phyloP scores from a whole-genome alignment of 768 basidiomycete species.

The Epithele typhae region DNA sequence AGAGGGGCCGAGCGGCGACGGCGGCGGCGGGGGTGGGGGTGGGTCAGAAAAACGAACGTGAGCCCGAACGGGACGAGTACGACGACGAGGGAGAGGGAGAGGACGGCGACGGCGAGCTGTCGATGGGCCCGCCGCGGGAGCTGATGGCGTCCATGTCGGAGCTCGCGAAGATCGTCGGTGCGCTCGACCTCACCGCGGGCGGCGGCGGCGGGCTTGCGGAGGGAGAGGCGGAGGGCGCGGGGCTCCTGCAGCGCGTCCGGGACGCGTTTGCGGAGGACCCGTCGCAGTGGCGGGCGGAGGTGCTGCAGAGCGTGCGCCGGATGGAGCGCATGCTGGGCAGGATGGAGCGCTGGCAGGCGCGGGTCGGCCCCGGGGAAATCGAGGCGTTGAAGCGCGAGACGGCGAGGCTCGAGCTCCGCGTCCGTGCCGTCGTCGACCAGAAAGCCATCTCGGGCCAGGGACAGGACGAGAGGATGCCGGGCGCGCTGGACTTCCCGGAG shows the following conservation, averaged over 20 bases:
- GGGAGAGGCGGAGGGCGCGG: neutral
- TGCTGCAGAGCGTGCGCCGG: conserved; percentile 12
- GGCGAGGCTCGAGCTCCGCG: conserved; percentile 8
- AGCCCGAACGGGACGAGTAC: neutral
- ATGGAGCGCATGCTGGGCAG: conserved; percentile 13
- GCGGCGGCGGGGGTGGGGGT: too few species aligned
- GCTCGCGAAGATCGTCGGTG: conserved; percentile 8
- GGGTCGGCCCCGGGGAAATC: conserved; percentile 10
- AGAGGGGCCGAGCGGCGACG: too few species aligned
- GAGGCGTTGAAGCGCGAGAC: conserved; percentile 10
- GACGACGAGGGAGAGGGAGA: too few species aligned
- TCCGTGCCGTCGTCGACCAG: conserved; percentile 12
- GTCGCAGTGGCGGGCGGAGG: conserved; percentile 12
- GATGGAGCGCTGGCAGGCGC: conserved; percentile 12
- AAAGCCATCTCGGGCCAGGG: conserved; percentile 2
- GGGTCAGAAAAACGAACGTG: neutral
- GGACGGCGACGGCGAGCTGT: too few species aligned
- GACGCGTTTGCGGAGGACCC: conserved; percentile 4
- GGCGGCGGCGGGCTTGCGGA: neutral
- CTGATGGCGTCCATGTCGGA: conserved; percentile 15
- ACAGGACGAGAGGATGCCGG: neutral
- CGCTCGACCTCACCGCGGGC: conserved; percentile 5
- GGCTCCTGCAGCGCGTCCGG: conserved; percentile 4
- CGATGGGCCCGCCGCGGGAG: conserved; percentile 8
- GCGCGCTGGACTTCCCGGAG: neutral